Percentiles rank a stretch among this genome's conserved stretches.
Conservation (phyloP, 176 grass and related monocot species). For the Cenchrus purpureus region DNA sequence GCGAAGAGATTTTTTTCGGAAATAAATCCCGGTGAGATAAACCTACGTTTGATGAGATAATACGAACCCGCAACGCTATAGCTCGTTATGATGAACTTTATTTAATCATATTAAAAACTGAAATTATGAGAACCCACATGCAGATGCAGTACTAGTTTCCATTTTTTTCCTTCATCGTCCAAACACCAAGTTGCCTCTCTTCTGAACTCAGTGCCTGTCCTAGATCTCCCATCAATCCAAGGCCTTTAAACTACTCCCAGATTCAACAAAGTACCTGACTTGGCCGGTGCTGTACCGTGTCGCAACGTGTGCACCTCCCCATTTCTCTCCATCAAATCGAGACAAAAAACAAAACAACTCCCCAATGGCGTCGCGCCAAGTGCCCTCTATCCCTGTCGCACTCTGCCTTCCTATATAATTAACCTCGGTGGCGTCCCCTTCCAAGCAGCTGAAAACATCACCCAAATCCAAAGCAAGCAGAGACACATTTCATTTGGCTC, state of each 20-base stretch:
- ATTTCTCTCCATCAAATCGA: background rate
- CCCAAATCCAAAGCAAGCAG: slow-evolving; percentile 16
- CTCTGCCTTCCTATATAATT: slow-evolving; percentile 12
- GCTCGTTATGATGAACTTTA: too few species aligned
- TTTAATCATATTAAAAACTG: background rate
- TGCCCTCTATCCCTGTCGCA: too few species aligned
- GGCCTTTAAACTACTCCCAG: background rate
- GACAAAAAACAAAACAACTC: background rate
- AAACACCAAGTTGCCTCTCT: background rate
- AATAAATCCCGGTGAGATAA: too few species aligned
- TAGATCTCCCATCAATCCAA: slow-evolving; percentile 31
- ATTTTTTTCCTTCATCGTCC: background rate
- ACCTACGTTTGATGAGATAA: too few species aligned
- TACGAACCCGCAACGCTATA: too few species aligned
- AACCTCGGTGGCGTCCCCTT: background rate
- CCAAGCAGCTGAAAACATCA: background rate
- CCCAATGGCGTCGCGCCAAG: too few species aligned
- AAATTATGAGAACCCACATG: background rate
- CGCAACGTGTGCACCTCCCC: slow-evolving; percentile 27
- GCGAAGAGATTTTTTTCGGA: too few species aligned
- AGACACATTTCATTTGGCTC: background rate
- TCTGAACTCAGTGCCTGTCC: slow-evolving; percentile 13
- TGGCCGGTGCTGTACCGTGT: slow-evolving; percentile 46
- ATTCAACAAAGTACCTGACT: slow-evolving; percentile 37
- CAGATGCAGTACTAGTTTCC: background rate